Percentiles rank a stretch among this genome's conserved stretches.
These are phyloP conservation scores for Penicillium vulpinum DNA, from an alignment of 2,329 filamentous ascomycete genomes.

Conservation along the genomic window DNA sequence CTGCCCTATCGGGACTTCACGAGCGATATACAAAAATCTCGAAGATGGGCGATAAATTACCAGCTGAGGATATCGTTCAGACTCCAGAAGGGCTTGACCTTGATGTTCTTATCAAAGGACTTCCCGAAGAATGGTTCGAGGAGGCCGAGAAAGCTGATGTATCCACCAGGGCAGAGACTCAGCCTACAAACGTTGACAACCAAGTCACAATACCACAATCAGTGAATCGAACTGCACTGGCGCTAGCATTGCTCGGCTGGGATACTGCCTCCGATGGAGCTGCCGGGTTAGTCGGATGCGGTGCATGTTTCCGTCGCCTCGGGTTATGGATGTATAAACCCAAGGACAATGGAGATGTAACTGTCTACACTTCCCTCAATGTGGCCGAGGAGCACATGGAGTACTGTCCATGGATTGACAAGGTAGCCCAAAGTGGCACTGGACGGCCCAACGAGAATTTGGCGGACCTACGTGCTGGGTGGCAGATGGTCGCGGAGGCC, in stretches of 20 bases:
- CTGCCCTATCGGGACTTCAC: constrained; percentile 59
- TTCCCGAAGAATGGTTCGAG: constrained; percentile 31
- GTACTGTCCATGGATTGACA: constrained; percentile 79
- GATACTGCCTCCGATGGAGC: constrained; percentile 53
- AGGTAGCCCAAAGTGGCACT: constrained; percentile 58
- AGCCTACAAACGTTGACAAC: not conserved
- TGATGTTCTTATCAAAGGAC: constrained; percentile 29
- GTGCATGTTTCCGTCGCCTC: constrained; percentile 81
- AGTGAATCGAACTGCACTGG: constrained; percentile 64
- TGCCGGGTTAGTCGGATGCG: constrained; percentile 71
- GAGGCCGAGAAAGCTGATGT: not conserved
- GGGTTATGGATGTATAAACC: constrained; percentile 93
- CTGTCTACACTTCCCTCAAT: constrained; percentile 58
- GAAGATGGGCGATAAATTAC: constrained; percentile 41
- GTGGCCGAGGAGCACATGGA: constrained; percentile 72
- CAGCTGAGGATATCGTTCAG: constrained; percentile 31
- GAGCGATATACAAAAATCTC: constrained; percentile 62
- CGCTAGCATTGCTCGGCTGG: constrained; percentile 74
- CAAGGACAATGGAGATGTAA: constrained; percentile 57
- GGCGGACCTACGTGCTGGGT: constrained; percentile 44
- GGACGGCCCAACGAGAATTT: constrained; percentile 33
- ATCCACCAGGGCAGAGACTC: not conserved
- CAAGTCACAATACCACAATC: constrained; percentile 8
- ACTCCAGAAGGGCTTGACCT: constrained; percentile 36
- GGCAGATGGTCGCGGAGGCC: constrained; percentile 47